Percentiles rank a stretch among this genome's conserved stretches.
phyloP scores from a whole-genome alignment of 2,329 filamentous ascomycete genomes.

The Diaporthe eres region DNA sequence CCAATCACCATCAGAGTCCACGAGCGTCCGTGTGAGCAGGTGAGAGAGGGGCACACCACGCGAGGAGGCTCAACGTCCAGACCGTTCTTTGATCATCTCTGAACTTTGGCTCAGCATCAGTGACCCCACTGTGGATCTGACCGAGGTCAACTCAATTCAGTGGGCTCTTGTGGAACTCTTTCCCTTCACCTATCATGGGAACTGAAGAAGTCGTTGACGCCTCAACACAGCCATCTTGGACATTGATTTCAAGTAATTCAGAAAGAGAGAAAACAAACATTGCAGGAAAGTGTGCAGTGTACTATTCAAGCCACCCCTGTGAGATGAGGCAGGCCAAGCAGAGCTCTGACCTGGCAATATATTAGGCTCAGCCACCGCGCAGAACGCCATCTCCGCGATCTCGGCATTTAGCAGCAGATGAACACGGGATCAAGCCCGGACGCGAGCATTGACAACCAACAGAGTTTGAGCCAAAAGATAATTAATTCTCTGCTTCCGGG shows the following conservation, averaged over 20 bases:
- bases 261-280: neutral
- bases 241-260: neutral
- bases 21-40: neutral
- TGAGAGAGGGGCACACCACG: conserved; percentile 1
- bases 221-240: neutral
- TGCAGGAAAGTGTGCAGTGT: neutral
- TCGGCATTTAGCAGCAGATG: neutral
- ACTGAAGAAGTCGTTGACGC: too few species aligned
- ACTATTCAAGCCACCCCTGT: neutral
- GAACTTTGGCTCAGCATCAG: neutral
- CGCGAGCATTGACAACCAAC: neutral
- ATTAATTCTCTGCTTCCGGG: neutral
- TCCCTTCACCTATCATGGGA: neutral
- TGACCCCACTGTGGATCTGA: neutral
- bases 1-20: neutral
- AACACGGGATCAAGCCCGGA: neutral
- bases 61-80: conserved; percentile 1
- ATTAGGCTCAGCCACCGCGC: conserved; percentile 23
- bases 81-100: neutral
- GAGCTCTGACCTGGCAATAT: conserved; percentile 22
- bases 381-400: conserved; percentile 8
- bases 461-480: neutral
- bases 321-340: conserved; percentile 27
- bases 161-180: neutral
- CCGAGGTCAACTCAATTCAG: conserved; percentile 11